These are phyloP conservation scores for Neohortaea acidophila DNA, from an alignment of 495 filamentous ascomycete genomes.

Conservation along the genomic window DNA sequence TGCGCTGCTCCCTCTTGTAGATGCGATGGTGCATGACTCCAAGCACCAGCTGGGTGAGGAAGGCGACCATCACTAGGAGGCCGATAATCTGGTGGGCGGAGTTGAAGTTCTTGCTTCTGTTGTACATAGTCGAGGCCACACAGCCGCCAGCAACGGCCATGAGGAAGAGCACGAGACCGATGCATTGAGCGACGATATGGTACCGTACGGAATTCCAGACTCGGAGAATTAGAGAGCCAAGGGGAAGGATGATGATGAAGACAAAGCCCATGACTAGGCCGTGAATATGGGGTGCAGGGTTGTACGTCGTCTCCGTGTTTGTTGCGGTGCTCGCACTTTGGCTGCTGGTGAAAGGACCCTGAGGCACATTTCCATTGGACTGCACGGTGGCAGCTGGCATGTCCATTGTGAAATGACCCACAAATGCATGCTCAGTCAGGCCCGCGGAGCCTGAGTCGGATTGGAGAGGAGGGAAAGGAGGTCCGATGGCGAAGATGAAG, in stretches of 20 bases:
- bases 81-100: conserved; percentile 46
- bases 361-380: conserved; percentile 7
- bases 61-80: conserved; percentile 33
- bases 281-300: conserved; percentile 32
- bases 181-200: conserved; percentile 34
- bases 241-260: conserved; percentile 39
- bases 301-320: conserved; percentile 12
- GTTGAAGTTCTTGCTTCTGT: conserved; percentile 37
- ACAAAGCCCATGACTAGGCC: conserved; percentile 37
- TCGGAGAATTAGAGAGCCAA: conserved; percentile 38
- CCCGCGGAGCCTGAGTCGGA: not conserved
- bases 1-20: conserved; percentile 30
- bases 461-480: not conserved
- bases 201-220: conserved; percentile 32
- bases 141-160: conserved; percentile 38
- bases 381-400: conserved; percentile 32
- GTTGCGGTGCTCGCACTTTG: conserved; percentile 1
- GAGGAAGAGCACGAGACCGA: conserved; percentile 31
- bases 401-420: conserved; percentile 42
- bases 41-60: conserved; percentile 35
- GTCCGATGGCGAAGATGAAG: conserved; percentile 45
- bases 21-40: conserved; percentile 34
- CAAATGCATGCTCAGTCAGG: conserved; percentile 32
- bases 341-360: conserved; percentile 1
- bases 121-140: conserved; percentile 34